Percentiles rank a stretch among this genome's conserved stretches.
These are phyloP conservation scores for Colletotrichum lupini DNA, from an alignment of 2,329 filamentous ascomycete species.

Conservation along the genomic window DNA sequence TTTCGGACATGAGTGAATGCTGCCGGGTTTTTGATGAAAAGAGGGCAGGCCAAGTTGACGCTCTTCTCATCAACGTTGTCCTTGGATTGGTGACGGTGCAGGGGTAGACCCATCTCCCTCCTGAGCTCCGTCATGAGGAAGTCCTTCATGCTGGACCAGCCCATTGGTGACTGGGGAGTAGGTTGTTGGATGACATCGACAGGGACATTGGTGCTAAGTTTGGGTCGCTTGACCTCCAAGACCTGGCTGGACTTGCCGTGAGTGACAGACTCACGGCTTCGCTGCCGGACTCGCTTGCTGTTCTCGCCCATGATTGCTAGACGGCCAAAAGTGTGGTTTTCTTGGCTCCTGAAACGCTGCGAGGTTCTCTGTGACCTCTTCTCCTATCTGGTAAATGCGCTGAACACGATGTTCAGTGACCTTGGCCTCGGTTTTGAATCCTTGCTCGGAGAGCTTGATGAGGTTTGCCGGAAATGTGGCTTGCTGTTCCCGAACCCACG, in stretches of 20 bases:
- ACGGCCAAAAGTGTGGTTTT: neutral
- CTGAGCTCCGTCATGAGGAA: conserved; percentile 32
- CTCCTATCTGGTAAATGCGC: conserved; percentile 25
- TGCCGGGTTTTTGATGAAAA: conserved; percentile 30
- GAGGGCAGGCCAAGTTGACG: conserved; percentile 31
- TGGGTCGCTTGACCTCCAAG: conserved; percentile 26
- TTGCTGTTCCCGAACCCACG: conserved; percentile 33
- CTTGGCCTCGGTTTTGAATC: conserved; percentile 18
- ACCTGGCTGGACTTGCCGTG: conserved; percentile 9
- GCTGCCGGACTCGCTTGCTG: conserved; percentile 32
- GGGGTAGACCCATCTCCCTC: conserved; percentile 28
- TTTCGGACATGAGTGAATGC: conserved; percentile 31
- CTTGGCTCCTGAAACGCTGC: conserved; percentile 15
- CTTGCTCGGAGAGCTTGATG: conserved; percentile 27
- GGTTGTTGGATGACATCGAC: conserved; percentile 25
- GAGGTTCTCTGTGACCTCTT: conserved; percentile 27
- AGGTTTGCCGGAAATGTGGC: conserved; percentile 27
- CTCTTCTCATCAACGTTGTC: conserved; percentile 32
- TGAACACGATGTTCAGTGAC: conserved; percentile 24
- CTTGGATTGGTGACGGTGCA: conserved; percentile 9
- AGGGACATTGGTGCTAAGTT: conserved; percentile 23
- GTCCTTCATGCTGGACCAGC: conserved; percentile 30
- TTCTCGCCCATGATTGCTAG: conserved; percentile 29
- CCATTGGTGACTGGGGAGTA: conserved; percentile 16
- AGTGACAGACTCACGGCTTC: conserved; percentile 28